Conservation (phyloP, 1,139 yeast genomes). For the Suhomyces bolitotheri region DNA sequence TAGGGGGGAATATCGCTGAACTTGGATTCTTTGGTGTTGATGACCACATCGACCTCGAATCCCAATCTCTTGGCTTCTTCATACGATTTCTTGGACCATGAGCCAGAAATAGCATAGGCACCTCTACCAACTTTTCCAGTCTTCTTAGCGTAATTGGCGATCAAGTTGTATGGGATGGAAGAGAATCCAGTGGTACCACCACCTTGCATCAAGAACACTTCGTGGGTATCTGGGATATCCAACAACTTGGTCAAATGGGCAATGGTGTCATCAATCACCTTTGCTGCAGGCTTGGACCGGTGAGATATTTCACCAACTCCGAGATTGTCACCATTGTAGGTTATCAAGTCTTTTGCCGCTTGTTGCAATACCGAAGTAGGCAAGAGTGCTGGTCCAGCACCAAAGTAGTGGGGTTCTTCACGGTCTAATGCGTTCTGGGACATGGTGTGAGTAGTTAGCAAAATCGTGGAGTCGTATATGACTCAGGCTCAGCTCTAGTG, state of each 20-base stretch:
- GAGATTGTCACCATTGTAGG: conserved; percentile 66
- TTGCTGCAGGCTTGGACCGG: conserved; percentile 80
- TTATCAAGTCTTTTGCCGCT: conserved; percentile 80
- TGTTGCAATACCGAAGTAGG: conserved; percentile 82
- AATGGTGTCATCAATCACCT: conserved; percentile 77
- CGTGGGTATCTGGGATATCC: conserved; percentile 86
- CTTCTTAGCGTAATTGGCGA: conserved; percentile 70
- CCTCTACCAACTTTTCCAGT: conserved; percentile 75
- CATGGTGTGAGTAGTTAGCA: conserved; percentile 2
- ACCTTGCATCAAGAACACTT: conserved; percentile 92
- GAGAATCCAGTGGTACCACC: conserved; percentile 98
- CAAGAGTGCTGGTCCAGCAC: conserved; percentile 95
- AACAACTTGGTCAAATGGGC: conserved; percentile 61
- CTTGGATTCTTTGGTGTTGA: conserved; percentile 64
- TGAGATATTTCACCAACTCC: conserved; percentile 97
- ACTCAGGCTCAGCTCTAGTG: neutral
- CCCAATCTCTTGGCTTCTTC: conserved; percentile 89
- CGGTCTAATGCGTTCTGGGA: conserved; percentile 43
- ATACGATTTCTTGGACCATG: conserved; percentile 86
- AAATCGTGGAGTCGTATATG: neutral
- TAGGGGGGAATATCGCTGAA: conserved; percentile 70
- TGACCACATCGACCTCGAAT: conserved; percentile 67
- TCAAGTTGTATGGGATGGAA: conserved; percentile 76
- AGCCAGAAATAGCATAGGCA: conserved; percentile 87
- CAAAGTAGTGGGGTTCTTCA: conserved; percentile 81